phyloP scores from a whole-genome alignment of 495 filamentous ascomycete genomes.

The Penicillium psychrofluorescens region DNA sequence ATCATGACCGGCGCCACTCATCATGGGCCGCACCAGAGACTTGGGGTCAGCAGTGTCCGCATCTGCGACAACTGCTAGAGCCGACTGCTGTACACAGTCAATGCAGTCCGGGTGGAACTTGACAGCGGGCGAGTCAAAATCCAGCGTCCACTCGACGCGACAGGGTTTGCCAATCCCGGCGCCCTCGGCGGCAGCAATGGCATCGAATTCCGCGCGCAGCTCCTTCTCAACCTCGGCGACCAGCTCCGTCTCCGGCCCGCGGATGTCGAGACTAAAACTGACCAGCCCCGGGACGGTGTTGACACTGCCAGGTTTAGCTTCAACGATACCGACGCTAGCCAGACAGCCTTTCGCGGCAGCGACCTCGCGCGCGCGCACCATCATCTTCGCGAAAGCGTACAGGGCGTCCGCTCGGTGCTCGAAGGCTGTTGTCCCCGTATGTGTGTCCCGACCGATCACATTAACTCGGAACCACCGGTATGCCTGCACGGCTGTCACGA shows the following conservation, averaged over 20 bases:
- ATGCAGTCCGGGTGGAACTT: conserved; percentile 68
- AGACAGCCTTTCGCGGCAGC: conserved; percentile 50
- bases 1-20: conserved; percentile 58
- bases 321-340: conserved; percentile 67
- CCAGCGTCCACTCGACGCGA: conserved; percentile 49
- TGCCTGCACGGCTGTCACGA: conserved; percentile 59
- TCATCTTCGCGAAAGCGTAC: conserved; percentile 60
- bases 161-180: conserved; percentile 46
- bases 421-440: conserved; percentile 72
- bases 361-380: conserved; percentile 56
- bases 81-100: conserved; percentile 54
- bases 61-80: conserved; percentile 43
- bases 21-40: conserved; percentile 40
- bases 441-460: conserved; percentile 58
- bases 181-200: conserved; percentile 49
- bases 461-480: conserved; percentile 67
- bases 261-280: conserved; percentile 65
- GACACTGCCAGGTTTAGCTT: conserved; percentile 56
- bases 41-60: conserved; percentile 36
- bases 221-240: conserved; percentile 50
- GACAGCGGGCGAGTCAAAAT: conserved; percentile 58
- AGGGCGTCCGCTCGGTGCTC: conserved; percentile 53
- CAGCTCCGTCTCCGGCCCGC: conserved; percentile 50
- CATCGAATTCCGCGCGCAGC: conserved; percentile 47
- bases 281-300: conserved; percentile 71